Evolutionary conservation across 441 rosid species (phyloP), one percentile per base, ranked within the genome.

Genomic region (Jatropha podagrica): DNA sequence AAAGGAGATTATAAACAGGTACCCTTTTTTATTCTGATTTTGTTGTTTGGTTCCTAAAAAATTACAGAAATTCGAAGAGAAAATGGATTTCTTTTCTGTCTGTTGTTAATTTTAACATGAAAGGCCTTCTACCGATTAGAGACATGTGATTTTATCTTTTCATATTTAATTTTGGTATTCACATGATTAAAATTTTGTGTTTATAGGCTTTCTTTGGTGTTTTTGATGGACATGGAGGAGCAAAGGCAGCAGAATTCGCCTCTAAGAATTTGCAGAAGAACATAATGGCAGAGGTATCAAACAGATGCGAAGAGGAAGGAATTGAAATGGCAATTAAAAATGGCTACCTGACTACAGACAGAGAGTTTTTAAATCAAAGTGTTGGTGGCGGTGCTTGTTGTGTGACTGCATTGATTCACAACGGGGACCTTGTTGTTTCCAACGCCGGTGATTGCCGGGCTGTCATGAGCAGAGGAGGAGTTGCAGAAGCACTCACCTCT

Each of bases 391-490:
- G 98, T 56, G 65, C 99, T 9, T 96, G 99, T 75, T 92, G 94
- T 74, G 95, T 94, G 17, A 93, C 99, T 0, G 96, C 99, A 72
- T 74, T 93, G 79, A 81, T 93, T 32, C 81, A 83, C 23, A 70
- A 84, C 11, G 98, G 94, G 12, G 77, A 88, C 49, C 85, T 95
- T 59, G 80, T 85, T 5, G 91, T 95, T 32, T 93, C 99, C 2
- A 91, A 91, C 77, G 94, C 89, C 0, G 98, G 98, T 17, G 97
- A 95, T 75, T 95, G 98, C 52, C 94, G 98, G 26, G 96, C 95
- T 62, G 99, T 95, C 73, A 65, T 95, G 74, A 85, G 98, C 61
- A 66, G 85, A 18, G 85, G 83, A 26, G 98, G 99, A 26, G 77
- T 77, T 37, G 99, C 97, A 0, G 90, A 91, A 80, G 92, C 96